Evolutionary conservation across 83 land plant species (phyloP), one percentile per base, ranked within the genome.

Genomic region (Picea mariana): DNA sequence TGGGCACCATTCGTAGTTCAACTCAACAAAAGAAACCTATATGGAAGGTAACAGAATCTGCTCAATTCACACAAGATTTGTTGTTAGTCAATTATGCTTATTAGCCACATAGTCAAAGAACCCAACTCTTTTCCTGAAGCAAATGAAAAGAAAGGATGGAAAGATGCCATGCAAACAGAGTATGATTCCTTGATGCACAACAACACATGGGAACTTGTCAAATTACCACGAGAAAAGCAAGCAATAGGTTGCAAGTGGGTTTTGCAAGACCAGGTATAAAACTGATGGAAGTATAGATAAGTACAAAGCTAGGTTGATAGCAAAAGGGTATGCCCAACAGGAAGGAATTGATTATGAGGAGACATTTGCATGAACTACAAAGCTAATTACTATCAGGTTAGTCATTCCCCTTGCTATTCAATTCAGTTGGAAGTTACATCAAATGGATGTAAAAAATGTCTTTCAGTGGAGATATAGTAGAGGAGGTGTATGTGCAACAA

Each of bases 221-320:
- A 75, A 6, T 5, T 75, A 17, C 62, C 82, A 15, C 17, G 5
- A 24, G 82, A 61, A 1, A 75, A 60, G n/a, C 2, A 77, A 27
- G 63, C 81, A 11, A 75, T 76, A 9, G 42, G 23, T 5, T 59
- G 81, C 24, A 82, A 82, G 55, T 82, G 81, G 81, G 17, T 82
- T 76, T 82, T 52, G 40, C 62, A 31, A 77, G 11, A 65, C 65
- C 6, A 82, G 77, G 20, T 67, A 52, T 38, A 20, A 81, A 27
- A 20, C 40, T 18, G 58, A 81, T 13, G 73, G 17, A 40, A 13
- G 63, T n/a, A 31, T 81, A 8, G 17, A 20, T 15, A 67, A 67
- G 26, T 3, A 68, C 16, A 68, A 68, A 24, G 73, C 31, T 13
- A 68, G 73, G 26, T 8, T 27, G 11, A 15, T 24, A 24, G 38